phyloP scores from a whole-genome alignment of 1,284 basidiomycete genomes.

The Ustilago hordei region DNA sequence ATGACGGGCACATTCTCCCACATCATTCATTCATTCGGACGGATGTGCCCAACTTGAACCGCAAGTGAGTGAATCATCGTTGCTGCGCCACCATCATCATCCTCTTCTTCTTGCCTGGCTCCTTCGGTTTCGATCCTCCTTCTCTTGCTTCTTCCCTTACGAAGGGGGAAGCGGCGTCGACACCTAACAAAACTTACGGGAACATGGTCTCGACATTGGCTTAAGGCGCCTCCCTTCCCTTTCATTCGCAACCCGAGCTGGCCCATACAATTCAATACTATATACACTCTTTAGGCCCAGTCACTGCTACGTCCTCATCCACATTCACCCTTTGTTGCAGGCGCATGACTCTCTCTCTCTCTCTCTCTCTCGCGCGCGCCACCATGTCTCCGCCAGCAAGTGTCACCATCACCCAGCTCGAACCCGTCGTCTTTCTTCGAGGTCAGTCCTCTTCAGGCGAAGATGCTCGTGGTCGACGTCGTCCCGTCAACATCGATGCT shows the following conservation, averaged over 20 bases:
- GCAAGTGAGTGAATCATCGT: no score
- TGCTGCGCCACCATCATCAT: neutral
- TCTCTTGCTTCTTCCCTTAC: neutral
- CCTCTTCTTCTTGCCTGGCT: neutral
- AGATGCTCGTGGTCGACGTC: constrained; percentile 53
- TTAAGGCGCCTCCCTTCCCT: constrained; percentile 8
- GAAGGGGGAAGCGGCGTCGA: constrained; percentile 14
- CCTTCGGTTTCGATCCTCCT: neutral
- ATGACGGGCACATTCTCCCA: no score
- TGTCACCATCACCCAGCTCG: constrained; percentile 56
- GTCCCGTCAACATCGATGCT: constrained; percentile 70
- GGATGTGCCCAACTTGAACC: no score
- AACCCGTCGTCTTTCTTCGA: constrained; percentile 66
- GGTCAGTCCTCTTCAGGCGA: constrained; percentile 59
- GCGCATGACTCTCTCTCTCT: neutral
- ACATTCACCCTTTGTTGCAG: neutral
- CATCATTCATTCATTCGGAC: neutral
- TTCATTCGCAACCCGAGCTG: neutral
- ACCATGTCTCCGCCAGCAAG: constrained; percentile 49
- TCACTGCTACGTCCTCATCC: neutral
- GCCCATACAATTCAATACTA: no score
- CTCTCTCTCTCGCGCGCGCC: neutral
- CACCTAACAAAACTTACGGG: neutral
- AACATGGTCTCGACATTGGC: constrained; percentile 14
- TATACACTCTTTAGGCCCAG: no score